Base-by-base conservation (phyloP, 306 rosid species). In the Cicer judaicum region DNA sequence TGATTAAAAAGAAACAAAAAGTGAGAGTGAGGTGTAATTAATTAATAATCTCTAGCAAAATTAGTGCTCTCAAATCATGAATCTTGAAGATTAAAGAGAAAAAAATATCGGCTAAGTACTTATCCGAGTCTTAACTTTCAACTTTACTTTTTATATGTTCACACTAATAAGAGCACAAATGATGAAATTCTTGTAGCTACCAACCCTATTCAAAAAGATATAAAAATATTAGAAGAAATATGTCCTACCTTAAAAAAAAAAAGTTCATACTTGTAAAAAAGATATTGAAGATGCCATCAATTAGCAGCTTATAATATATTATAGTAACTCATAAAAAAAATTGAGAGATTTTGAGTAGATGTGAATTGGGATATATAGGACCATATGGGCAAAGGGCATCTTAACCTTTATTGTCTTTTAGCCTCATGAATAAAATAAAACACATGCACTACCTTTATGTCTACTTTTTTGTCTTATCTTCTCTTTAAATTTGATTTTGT, bases 401-500 rank as follows among this genome's bases (percentile, higher is more conserved):
- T 80, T 64, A 8, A 29, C 6, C 50, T 72, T 77, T 81, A 44
- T 60, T 39, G 57, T 43, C 2, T 73, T 80, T 75, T 70, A 42
- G 68, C 59, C 65, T 61, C 61, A 44, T 63, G 42, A 59, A 54
- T 41, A 16, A 36, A 6, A 76, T 43, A 65, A 40, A 54, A 52
- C 55, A 52, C 44, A 36, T 73, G 77, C 71, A 57, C 70, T 1
- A 62, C 65, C 83, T 74, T 78, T 79, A 79, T 70, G 77, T 74
- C 75, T 61, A 56, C 72, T 74, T 74, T 79, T 79, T 70, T 83
- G 81, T 79, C 86, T 70, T 70, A 36, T 70, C 86, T 64, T 8
- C 7, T 39, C 77, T 70, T 74, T 72, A 72, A 59, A 18, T 60
- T 24, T 29, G 57, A 70, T 68, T 36, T 70, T 53, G 64, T 64